These are phyloP conservation scores for Vinca minor DNA, from an alignment of 257 asterid genomes.

Conservation along the genomic window DNA sequence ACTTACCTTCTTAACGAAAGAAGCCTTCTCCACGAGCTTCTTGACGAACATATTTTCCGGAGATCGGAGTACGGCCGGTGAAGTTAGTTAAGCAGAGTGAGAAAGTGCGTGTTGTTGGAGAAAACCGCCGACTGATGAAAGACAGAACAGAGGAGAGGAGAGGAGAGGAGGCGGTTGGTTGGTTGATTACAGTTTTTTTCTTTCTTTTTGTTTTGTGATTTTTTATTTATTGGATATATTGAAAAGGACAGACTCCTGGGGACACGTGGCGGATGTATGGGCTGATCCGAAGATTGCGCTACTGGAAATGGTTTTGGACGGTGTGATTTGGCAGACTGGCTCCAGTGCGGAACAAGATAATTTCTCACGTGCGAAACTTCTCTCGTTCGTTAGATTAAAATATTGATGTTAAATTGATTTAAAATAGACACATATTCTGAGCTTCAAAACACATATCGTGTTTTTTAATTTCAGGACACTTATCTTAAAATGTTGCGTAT, in stretches of 20 bases:
- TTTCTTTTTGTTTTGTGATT: background rate
- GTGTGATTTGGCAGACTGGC: constrained; percentile 22
- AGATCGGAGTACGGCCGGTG: background rate
- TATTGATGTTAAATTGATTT: no score
- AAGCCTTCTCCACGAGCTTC: constrained; percentile 89
- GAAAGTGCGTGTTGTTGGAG: constrained; percentile 5
- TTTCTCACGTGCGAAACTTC: no score
- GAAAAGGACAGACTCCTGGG: constrained; percentile 17
- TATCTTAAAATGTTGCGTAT: no score
- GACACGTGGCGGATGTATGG: constrained; percentile 56
- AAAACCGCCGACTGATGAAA: constrained; percentile 16
- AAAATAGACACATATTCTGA: no score
- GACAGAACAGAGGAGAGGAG: constrained; percentile 7
- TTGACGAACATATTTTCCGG: constrained; percentile 42
- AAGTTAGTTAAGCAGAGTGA: background rate
- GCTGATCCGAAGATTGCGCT: constrained; percentile 50
- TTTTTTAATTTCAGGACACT: no score
- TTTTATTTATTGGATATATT: background rate
- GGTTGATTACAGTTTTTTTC: constrained; percentile 38
- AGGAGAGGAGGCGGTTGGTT: constrained; percentile 18
- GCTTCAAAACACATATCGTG: no score
- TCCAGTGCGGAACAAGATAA: no score
- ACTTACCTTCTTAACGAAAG: constrained; percentile 60
- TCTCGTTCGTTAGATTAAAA: no score
- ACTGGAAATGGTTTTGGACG: constrained; percentile 20